Evolutionary conservation across 1,284 basidiomycete species (phyloP), one percentile per base, ranked within the genome.

Genomic region (Sporisorium exsertum): DNA sequence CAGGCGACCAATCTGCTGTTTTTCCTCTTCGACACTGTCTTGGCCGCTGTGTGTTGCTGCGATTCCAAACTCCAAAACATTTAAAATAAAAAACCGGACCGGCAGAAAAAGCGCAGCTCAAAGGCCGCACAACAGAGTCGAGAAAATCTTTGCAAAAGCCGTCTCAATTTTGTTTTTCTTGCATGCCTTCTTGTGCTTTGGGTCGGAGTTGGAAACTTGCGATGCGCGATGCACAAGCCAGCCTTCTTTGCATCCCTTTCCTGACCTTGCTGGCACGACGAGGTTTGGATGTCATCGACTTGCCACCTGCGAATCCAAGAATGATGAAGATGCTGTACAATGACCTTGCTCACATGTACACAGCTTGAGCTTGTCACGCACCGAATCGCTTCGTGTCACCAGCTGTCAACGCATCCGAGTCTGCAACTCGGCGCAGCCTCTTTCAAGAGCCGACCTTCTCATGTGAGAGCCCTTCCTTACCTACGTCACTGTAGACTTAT

Each of bases 161-260:
- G 45, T 27, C 12, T 40, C 5, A 3, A n/a, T 40, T 40, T 40
- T 40, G 5, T 18, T 40, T 40, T 40, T 40, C 12, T 18, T 40
- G 37, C 37, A n/a, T 18, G 26, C n/a, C 22, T 10, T 7, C 16
- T 32, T 32, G 29, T n/a, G n/a, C 24, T 8, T 12, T 6, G 18
- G 27, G 47, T 49, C 47, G 47, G 47, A 49, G 47, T 32, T 47
- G 27, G 16, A 29, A 49, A 16, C 27, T 18, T 29, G 27, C 46
- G 29, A 46, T 29, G 32, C 8, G 47, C 32, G 27, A 16, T 29
- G 47, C 47, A 49, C 47, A 49, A 49, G 47, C 47, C 47, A 49
- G 13, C 26, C 26, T 27, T 27, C 46, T 27, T 47, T 26, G 26
- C 46, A 5, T 26, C 47, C 24, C 27, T 15, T 49, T 49, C 7